phyloP scores from a whole-genome alignment of 352 stramenopile species.

The Pseudoperonospora humuli region DNA sequence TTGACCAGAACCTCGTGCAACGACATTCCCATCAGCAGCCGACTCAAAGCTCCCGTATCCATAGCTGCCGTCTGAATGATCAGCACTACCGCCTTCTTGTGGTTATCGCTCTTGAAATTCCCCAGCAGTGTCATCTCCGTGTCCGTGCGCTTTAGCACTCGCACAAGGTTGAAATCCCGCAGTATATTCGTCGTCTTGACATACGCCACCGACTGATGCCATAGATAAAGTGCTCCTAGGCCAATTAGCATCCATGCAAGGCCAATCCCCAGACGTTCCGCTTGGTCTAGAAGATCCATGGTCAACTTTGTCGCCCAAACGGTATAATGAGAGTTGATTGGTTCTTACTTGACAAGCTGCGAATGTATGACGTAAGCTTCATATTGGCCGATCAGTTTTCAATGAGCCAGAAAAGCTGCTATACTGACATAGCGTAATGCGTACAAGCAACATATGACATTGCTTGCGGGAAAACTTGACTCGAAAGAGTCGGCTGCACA shows the following conservation, averaged over 20 bases:
- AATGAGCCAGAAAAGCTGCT: no score
- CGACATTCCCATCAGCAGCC: conserved; percentile 47
- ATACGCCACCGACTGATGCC: conserved; percentile 20
- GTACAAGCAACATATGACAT: no score
- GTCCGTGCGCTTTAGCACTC: conserved; percentile 60
- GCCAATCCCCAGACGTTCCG: no score
- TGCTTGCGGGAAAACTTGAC: no score
- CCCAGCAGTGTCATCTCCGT: conserved; percentile 60
- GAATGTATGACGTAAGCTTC: no score
- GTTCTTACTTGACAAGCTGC: no score
- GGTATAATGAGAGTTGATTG: no score
- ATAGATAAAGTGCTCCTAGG: conserved; percentile 27
- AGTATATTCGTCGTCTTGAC: conserved; percentile 30
- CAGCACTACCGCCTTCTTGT: conserved; percentile 57
- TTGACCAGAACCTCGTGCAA: conserved; percentile 67
- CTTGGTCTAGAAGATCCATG: conserved; percentile 16
- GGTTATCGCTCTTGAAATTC: conserved; percentile 54
- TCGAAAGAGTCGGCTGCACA: no score
- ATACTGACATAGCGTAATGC: no score
- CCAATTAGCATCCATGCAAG: conserved; percentile 21
- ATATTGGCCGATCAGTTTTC: no score
- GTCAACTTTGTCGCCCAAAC: conserved; percentile 2
- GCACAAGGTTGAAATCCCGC: conserved; percentile 48
- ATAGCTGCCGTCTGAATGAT: conserved; percentile 60
- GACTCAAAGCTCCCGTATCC: conserved; percentile 31